These are phyloP conservation scores for Zygosaccharomyces sapae DNA, from an alignment of 1,139 yeast genomes.

Conservation along the genomic window DNA sequence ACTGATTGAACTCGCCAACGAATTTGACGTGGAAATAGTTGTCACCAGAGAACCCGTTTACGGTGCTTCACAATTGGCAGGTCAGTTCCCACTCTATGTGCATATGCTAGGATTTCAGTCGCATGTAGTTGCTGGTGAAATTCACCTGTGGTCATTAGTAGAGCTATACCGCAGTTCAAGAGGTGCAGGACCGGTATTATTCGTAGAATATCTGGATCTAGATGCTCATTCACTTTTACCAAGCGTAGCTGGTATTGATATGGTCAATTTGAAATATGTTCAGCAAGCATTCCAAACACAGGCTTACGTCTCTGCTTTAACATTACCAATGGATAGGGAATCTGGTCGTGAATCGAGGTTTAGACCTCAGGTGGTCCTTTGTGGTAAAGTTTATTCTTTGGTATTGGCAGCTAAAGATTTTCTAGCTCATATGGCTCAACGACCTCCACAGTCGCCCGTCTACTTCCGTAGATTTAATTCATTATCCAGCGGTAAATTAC, in stretches of 20 bases:
- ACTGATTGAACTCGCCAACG: slow-evolving; percentile 13
- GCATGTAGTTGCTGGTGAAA: slow-evolving; percentile 14
- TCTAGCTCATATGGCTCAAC: slow-evolving; percentile 13
- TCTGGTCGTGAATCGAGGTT: background rate
- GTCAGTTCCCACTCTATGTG: slow-evolving; percentile 4
- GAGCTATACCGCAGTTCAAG: slow-evolving; percentile 9
- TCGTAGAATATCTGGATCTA: slow-evolving; percentile 16
- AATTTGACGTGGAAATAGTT: slow-evolving; percentile 20
- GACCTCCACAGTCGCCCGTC: slow-evolving; percentile 9
- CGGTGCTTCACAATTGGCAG: slow-evolving; percentile 3
- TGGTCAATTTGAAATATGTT: slow-evolving; percentile 17
- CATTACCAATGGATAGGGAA: slow-evolving; percentile 5
- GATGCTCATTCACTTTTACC: slow-evolving; percentile 17
- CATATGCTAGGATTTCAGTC: slow-evolving; percentile 17
- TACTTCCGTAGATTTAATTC: slow-evolving; percentile 20
- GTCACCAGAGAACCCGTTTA: slow-evolving; percentile 11
- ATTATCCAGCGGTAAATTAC: slow-evolving; percentile 26
- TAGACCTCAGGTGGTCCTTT: slow-evolving; percentile 19
- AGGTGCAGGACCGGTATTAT: slow-evolving; percentile 5
- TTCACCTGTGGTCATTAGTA: slow-evolving; percentile 11
- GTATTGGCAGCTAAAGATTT: slow-evolving; percentile 21
- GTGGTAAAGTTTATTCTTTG: slow-evolving; percentile 20
- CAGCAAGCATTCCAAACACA: slow-evolving; percentile 15
- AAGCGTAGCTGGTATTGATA: slow-evolving; percentile 18
- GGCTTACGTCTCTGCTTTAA: slow-evolving; percentile 18